Evolutionary conservation across 805 yeast species (phyloP).

Genomic region (Suhomyces emberorum): DNA sequence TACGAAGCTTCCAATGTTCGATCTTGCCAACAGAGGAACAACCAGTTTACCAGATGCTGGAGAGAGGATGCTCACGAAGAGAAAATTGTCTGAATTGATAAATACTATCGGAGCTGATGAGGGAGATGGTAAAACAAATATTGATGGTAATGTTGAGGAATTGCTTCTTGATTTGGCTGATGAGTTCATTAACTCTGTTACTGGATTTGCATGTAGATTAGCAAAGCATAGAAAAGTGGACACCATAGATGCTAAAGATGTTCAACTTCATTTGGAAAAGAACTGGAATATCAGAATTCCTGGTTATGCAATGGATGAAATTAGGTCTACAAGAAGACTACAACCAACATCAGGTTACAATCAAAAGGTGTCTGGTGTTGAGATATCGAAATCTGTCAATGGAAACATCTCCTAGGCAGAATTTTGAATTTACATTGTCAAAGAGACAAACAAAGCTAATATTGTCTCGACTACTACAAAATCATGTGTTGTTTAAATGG

Average conservation of each 20-base stretch:
- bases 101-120: slow-evolving; percentile 78
- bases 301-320: slow-evolving; percentile 89
- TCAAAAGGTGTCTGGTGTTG: slow-evolving; percentile 68
- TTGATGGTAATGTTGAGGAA: slow-evolving; percentile 96
- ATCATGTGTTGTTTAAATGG: no score
- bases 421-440: no score
- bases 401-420: slow-evolving; percentile 32
- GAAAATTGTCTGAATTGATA: slow-evolving; percentile 86
- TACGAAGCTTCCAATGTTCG: slow-evolving; percentile 75
- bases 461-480: no score
- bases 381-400: slow-evolving; percentile 58
- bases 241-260: slow-evolving; percentile 79
- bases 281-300: slow-evolving; percentile 96
- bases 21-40: slow-evolving; percentile 42
- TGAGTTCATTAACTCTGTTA: slow-evolving; percentile 87
- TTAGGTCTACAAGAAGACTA: slow-evolving; percentile 72
- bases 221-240: slow-evolving; percentile 94
- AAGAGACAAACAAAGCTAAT: no score
- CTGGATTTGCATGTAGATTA: slow-evolving; percentile 88
- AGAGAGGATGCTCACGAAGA: slow-evolving; percentile 79
- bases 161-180: slow-evolving; percentile 88
- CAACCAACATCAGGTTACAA: slow-evolving; percentile 60
- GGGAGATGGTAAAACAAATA: slow-evolving; percentile 85
- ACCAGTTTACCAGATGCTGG: slow-evolving; percentile 50
- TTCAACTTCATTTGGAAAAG: slow-evolving; percentile 85